phyloP scores from a whole-genome alignment of 257 asterid species.

The Primulina huaijiensis region DNA sequence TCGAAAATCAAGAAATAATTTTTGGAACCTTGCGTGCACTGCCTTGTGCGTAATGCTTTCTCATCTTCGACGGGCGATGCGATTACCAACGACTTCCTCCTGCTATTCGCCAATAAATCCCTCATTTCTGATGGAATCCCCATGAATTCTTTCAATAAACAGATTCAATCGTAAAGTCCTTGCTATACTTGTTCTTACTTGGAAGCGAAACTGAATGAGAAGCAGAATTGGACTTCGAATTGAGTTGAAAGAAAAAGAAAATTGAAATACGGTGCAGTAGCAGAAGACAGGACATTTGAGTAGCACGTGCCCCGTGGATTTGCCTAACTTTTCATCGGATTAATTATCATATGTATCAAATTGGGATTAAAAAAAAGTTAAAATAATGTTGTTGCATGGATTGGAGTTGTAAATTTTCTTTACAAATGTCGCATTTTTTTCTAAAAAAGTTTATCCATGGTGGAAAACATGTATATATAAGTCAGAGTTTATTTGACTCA shows the following conservation, averaged over 20 bases:
- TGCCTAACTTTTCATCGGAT: too few relatives aligned
- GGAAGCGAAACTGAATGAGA: neutral
- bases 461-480: too few relatives aligned
- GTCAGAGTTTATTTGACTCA: too few relatives aligned
- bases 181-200: neutral
- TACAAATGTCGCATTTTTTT: too few relatives aligned
- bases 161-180: neutral
- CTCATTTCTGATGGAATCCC: constrained; percentile 33
- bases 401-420: too few relatives aligned
- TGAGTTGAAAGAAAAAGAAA: neutral
- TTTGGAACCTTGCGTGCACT: constrained; percentile 38
- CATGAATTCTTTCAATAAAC: constrained; percentile 11
- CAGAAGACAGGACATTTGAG: too few relatives aligned
- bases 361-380: too few relatives aligned
- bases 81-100: constrained; percentile 27
- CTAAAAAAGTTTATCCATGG: too few relatives aligned
- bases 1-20: neutral
- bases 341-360: too few relatives aligned
- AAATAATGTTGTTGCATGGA: too few relatives aligned
- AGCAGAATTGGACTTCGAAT: neutral
- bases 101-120: constrained; percentile 26
- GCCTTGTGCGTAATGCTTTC: constrained; percentile 28
- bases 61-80: constrained; percentile 35
- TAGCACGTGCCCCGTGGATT: too few relatives aligned
- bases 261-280: too few relatives aligned